phyloP scores from a whole-genome alignment of 1,284 basidiomycete species.

The Microbotryomycetes sp. region DNA sequence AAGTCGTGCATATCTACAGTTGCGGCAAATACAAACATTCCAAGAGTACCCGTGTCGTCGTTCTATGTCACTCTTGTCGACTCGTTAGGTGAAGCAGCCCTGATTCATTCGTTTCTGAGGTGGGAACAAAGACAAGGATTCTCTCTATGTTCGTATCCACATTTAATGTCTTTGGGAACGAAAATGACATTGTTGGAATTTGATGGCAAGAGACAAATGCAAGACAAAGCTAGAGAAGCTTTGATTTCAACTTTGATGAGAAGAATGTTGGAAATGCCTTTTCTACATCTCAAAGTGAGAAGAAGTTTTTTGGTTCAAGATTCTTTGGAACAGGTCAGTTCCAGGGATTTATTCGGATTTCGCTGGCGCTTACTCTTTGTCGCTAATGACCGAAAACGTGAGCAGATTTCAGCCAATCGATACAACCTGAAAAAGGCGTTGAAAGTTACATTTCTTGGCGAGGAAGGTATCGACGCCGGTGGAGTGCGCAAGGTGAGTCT shows the following conservation, averaged over 20 bases:
- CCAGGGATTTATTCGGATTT: not conserved
- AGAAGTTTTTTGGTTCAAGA: constrained; percentile 34
- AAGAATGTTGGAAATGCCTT: constrained; percentile 19
- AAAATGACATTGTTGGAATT: constrained; percentile 34
- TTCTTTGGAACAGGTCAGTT: constrained; percentile 28
- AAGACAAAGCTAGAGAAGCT: constrained; percentile 27
- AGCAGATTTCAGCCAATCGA: constrained; percentile 29
- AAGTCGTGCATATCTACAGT: not conserved
- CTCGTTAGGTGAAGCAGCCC: constrained; percentile 19
- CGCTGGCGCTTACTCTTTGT: not conserved
- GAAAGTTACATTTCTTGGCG: constrained; percentile 33
- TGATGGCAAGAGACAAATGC: constrained; percentile 35
- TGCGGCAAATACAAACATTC: not conserved
- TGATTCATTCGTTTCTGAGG: constrained; percentile 19
- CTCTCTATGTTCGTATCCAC: constrained; percentile 37
- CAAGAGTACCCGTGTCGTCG: constrained; percentile 11
- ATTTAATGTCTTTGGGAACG: constrained; percentile 34
- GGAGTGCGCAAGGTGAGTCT: not conserved
- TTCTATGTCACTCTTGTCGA: constrained; percentile 35
- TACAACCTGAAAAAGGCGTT: constrained; percentile 34
- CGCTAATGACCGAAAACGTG: too few relatives aligned
- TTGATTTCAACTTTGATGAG: constrained; percentile 24
- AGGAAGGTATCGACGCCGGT: constrained; percentile 37
- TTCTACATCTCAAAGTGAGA: constrained; percentile 30
- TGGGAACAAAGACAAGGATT: constrained; percentile 26